Evolutionary conservation across 2,329 filamentous ascomycete species (phyloP).

Genomic region (Microdochium nivale): DNA sequence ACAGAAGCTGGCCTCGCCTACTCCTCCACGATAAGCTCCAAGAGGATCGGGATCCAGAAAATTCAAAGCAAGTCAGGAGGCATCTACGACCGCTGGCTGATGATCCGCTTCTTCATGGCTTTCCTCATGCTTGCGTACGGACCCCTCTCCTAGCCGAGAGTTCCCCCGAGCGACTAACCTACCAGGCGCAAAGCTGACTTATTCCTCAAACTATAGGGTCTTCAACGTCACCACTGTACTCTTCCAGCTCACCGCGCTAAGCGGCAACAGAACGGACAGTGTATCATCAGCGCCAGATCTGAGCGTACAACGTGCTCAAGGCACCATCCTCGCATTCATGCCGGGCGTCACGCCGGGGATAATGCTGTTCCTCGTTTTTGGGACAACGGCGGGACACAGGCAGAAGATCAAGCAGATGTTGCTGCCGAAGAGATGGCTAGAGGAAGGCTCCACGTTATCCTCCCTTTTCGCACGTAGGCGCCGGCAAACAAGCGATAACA

Average conservation of each 20-base stretch:
- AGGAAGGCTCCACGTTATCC: neutral
- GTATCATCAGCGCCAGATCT: conserved; percentile 4
- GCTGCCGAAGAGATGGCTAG: neutral
- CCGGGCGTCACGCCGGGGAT: conserved; percentile 9
- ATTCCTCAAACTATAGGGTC: conserved; percentile 3
- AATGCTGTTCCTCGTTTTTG: conserved; percentile 9
- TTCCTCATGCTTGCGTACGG: neutral
- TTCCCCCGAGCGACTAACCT: neutral
- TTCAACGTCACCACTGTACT: conserved; percentile 17
- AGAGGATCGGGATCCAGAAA: neutral
- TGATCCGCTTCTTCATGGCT: conserved; percentile 12
- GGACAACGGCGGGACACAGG: conserved; percentile 8
- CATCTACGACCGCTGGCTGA: conserved; percentile 17
- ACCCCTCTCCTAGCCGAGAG: neutral
- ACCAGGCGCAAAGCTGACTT: neutral
- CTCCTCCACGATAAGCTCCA: neutral
- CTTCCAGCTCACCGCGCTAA: conserved; percentile 13
- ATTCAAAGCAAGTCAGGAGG: conserved; percentile 4
- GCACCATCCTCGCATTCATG: conserved; percentile 7
- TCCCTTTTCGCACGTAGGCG: neutral
- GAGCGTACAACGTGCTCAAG: conserved; percentile 5
- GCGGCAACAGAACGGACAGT: conserved; percentile 8
- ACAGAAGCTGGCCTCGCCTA: neutral
- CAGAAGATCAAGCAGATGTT: conserved; percentile 5
- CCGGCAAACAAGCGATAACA: neutral